Evolutionary conservation across 23 red algal genomes (phyloP).

Genomic region (Pyropia yezoensis): DNA sequence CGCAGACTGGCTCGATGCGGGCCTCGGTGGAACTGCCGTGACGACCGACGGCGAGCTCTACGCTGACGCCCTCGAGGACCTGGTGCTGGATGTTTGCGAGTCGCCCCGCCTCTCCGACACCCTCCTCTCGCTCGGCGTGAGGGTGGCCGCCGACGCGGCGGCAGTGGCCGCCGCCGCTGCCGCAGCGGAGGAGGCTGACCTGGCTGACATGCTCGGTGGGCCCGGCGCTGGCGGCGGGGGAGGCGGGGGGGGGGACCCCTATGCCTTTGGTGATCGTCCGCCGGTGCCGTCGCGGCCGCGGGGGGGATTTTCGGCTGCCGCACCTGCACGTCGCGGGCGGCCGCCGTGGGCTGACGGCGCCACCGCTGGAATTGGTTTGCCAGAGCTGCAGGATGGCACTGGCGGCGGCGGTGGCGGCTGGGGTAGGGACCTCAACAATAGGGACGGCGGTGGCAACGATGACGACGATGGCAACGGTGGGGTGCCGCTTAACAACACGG

Average conservation of each 20-base stretch:
- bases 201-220: background rate
- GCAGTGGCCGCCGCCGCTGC: background rate
- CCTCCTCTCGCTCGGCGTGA: conserved; percentile 18
- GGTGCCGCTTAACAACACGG: conserved; percentile 17
- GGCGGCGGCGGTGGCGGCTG: background rate
- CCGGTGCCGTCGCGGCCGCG: background rate
- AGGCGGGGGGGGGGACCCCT: background rate
- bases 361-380: conserved; percentile 2
- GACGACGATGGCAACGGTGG: conserved; percentile 9
- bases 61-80: conserved; percentile 64
- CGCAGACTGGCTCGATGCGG: conserved; percentile 36
- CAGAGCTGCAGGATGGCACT: conserved; percentile 5
- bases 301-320: background rate
- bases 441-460: background rate
- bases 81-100: conserved; percentile 51
- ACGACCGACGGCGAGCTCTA: conserved; percentile 54
- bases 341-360: background rate
- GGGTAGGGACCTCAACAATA: background rate
- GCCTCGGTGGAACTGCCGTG: conserved; percentile 19
- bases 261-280: background rate
- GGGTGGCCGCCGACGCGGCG: background rate
- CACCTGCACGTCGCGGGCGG: conserved; percentile 5
- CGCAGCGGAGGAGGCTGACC: background rate
- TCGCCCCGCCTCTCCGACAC: conserved; percentile 25
- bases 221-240: background rate